phyloP scores from a whole-genome alignment of 495 filamentous ascomycete species.

The Penicillium tannophilum region DNA sequence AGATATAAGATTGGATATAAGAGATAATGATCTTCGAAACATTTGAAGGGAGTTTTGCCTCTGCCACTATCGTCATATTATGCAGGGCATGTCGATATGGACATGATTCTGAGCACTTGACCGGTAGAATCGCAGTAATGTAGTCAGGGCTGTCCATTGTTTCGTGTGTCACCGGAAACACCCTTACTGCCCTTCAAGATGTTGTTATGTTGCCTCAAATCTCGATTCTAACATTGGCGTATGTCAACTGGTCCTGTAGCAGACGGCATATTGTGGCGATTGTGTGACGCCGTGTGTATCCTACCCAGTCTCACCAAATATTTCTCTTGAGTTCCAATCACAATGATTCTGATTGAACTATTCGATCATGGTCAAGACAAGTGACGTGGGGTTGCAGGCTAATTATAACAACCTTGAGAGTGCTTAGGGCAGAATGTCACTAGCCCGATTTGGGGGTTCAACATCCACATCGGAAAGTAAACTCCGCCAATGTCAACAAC shows the following conservation, averaged over 20 bases:
- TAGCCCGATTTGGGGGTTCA: background rate
- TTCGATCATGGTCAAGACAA: too few relatives aligned
- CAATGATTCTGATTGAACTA: too few relatives aligned
- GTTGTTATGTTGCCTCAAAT: background rate
- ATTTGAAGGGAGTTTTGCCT: background rate
- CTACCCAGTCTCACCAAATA: too few relatives aligned
- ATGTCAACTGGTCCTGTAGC: background rate
- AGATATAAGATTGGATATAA: background rate
- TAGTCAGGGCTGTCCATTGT: background rate
- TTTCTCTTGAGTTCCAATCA: too few relatives aligned
- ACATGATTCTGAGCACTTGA: background rate
- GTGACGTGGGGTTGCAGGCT: background rate
- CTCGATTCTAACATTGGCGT: background rate
- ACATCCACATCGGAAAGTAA: background rate
- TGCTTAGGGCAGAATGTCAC: background rate
- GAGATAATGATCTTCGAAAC: background rate
- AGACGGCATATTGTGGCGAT: background rate
- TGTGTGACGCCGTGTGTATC: background rate
- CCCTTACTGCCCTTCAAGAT: too few relatives aligned
- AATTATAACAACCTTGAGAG: background rate
- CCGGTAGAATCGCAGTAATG: background rate
- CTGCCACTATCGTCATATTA: background rate
- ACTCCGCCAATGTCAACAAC: background rate
- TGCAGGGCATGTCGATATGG: background rate
- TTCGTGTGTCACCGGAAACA: too few relatives aligned